Evolutionary conservation across 352 stramenopile genomes (phyloP).

Genomic region (Thraustochytrium striatum): DNA sequence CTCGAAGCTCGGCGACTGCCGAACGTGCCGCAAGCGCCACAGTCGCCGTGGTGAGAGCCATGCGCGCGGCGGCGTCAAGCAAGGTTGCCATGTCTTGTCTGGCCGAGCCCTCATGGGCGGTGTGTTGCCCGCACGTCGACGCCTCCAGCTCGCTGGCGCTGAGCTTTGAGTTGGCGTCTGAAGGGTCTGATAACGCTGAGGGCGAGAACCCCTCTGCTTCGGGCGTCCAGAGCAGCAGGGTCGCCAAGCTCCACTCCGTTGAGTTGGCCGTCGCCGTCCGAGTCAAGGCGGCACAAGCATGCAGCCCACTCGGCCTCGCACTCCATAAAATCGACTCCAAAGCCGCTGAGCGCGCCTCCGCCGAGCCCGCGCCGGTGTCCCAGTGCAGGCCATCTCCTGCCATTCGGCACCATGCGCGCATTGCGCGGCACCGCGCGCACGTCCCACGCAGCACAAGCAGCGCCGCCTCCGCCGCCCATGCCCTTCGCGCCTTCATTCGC

Average conservation of each 20-base stretch:
- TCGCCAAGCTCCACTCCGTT: constrained; percentile 35
- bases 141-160: not conserved
- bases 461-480: too few species aligned
- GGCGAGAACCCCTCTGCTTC: not conserved
- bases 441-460: not conserved
- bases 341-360: not conserved
- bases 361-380: not conserved
- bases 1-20: not conserved
- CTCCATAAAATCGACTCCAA: constrained; percentile 5
- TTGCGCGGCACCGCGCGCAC: too few species aligned
- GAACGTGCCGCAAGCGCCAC: not conserved
- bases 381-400: not conserved
- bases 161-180: not conserved
- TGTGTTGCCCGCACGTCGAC: not conserved
- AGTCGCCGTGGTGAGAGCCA: not conserved
- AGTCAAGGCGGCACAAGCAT: constrained; percentile 17
- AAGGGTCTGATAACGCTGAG: not conserved
- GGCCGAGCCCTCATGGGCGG: too few species aligned
- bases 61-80: not conserved
- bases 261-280: constrained; percentile 10
- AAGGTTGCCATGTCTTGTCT: not conserved
- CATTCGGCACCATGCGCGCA: constrained; percentile 4
- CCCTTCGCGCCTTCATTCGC: too few species aligned
- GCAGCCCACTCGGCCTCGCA: not conserved
- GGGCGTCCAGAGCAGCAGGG: not conserved